Evolutionary conservation across 805 yeast species (phyloP).

Genomic region (Starmerella bombi): DNA sequence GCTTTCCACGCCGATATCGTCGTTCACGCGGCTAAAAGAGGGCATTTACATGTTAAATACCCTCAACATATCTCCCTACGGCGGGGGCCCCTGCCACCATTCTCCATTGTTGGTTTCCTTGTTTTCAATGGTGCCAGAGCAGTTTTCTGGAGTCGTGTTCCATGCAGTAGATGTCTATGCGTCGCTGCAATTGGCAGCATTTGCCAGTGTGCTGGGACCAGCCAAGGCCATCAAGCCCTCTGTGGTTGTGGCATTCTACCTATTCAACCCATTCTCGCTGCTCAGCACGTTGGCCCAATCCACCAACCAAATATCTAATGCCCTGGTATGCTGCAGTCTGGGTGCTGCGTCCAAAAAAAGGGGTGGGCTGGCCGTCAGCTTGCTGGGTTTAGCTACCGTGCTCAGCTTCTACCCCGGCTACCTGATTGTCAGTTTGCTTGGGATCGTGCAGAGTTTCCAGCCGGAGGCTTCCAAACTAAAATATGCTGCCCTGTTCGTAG

Average conservation of each 20-base stretch:
- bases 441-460: conserved; percentile 10
- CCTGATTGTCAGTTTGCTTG: conserved; percentile 45
- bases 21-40: conserved; percentile 49
- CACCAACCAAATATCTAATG: conserved; percentile 46
- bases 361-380: conserved; percentile 34
- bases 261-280: conserved; percentile 70
- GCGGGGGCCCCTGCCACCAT: conserved; percentile 79
- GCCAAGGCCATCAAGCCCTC: conserved; percentile 27
- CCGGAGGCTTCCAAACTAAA: conserved; percentile 1
- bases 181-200: conserved; percentile 39
- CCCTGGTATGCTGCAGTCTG: conserved; percentile 39
- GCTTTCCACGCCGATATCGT: conserved; percentile 60
- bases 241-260: conserved; percentile 48
- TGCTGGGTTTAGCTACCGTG: conserved; percentile 51
- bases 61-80: conserved; percentile 51
- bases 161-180: conserved; percentile 47
- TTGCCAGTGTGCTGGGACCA: conserved; percentile 28
- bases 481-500: conserved; percentile 13
- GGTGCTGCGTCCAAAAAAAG: conserved; percentile 34
- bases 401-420: conserved; percentile 50
- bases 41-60: conserved; percentile 50
- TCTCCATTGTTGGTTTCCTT: conserved; percentile 57
- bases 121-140: conserved; percentile 30
- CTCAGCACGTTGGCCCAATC: conserved; percentile 58
- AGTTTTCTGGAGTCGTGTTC: conserved; percentile 33